Conservation (phyloP, 129 eudicot species). For the Flaveria trinervia region DNA sequence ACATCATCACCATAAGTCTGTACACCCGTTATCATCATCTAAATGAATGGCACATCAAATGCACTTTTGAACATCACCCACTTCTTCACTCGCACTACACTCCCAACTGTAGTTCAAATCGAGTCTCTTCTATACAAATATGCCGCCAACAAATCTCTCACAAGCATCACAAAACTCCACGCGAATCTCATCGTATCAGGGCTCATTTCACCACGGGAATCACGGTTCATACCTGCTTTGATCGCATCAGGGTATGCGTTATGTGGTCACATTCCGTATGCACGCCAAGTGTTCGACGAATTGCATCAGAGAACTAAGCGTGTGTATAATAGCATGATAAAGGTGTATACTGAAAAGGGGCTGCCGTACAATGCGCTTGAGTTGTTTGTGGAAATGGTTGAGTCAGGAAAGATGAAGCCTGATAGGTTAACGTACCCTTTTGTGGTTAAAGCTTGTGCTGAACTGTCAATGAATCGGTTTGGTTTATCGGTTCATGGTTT, state of each 20-base stretch:
- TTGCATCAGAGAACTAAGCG: constrained; percentile 45
- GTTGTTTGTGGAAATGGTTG: constrained; percentile 61
- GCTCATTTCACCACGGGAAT: constrained; percentile 38
- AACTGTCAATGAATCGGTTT: constrained; percentile 38
- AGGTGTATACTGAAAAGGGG: constrained; percentile 53
- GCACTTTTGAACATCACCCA: constrained; percentile 43
- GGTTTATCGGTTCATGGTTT: constrained; percentile 67
- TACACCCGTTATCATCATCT: neutral
- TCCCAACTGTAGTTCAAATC: constrained; percentile 39
- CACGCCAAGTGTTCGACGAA: constrained; percentile 61
- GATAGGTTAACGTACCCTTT: constrained; percentile 62
- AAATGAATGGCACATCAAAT: constrained; percentile 51
- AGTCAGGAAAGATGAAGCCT: constrained; percentile 36
- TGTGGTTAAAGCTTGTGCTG: constrained; percentile 72
- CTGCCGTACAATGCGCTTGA: constrained; percentile 45
- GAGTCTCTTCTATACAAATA: constrained; percentile 54
- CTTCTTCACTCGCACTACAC: constrained; percentile 41
- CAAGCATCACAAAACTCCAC: constrained; percentile 61
- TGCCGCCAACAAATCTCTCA: constrained; percentile 52
- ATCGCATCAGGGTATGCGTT: constrained; percentile 54
- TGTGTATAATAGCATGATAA: constrained; percentile 50
- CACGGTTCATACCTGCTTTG: constrained; percentile 50
- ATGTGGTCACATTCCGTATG: constrained; percentile 43
- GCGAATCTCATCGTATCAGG: constrained; percentile 54
- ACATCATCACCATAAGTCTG: constrained; percentile 3